Evolutionary conservation across 768 basidiomycete genomes (phyloP).

Genomic region (Lanmaoa rubissima): DNA sequence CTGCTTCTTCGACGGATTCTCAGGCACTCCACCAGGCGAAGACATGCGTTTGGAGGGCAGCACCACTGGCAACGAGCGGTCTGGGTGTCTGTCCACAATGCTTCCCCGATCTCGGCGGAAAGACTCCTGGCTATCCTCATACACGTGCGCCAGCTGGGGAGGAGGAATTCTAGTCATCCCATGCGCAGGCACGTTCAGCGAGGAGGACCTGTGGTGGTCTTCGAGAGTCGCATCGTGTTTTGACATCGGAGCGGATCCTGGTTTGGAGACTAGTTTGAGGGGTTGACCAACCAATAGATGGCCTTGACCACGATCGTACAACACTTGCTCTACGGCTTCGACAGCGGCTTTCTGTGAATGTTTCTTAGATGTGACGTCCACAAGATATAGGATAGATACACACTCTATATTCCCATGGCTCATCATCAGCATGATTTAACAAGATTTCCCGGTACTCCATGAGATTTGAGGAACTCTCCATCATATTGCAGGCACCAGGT

Average conservation of each 20-base stretch:
- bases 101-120: not conserved
- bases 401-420: slow-evolving; percentile 65
- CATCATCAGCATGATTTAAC: slow-evolving; percentile 59
- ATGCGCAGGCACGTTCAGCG: not conserved
- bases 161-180: not conserved
- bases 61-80: slow-evolving; percentile 1
- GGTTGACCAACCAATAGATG: slow-evolving; percentile 63
- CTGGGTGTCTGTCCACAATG: not conserved
- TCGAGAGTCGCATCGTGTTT: not conserved
- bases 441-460: slow-evolving; percentile 69
- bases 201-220: not conserved
- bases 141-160: not conserved
- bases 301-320: slow-evolving; percentile 54
- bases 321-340: slow-evolving; percentile 62
- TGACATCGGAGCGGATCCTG: slow-evolving; percentile 13
- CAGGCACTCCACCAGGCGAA: slow-evolving; percentile 29
- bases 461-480: slow-evolving; percentile 60
- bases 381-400: slow-evolving; percentile 19
- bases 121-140: not conserved
- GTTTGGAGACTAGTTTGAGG: slow-evolving; percentile 48
- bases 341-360: slow-evolving; percentile 58
- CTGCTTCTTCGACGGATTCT: slow-evolving; percentile 37
- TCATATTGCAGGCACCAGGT: slow-evolving; percentile 58
- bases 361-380: slow-evolving; percentile 5
- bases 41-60: slow-evolving; percentile 38